Evolutionary conservation across 2,329 filamentous ascomycete genomes (phyloP).

Genomic region (Fusarium globosum): DNA sequence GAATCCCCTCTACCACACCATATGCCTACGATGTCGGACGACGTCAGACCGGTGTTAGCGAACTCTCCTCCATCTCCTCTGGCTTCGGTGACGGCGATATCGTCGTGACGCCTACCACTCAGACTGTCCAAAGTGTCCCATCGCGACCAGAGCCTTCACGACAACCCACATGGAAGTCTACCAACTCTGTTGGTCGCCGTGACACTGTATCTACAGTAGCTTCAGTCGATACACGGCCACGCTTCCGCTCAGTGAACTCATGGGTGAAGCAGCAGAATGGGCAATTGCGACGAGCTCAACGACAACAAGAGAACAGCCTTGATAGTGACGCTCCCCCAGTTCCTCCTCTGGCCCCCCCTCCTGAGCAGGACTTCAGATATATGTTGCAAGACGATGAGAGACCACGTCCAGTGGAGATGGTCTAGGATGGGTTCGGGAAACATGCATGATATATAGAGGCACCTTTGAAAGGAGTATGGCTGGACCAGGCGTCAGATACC

Average conservation of each 20-base stretch:
- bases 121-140: constrained; percentile 30
- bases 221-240: constrained; percentile 64
- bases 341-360: constrained; percentile 53
- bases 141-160: constrained; percentile 26
- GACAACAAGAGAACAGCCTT: constrained; percentile 44
- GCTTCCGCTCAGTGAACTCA: constrained; percentile 68
- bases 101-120: constrained; percentile 54
- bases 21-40: constrained; percentile 30
- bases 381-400: constrained; percentile 64
- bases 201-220: constrained; percentile 65
- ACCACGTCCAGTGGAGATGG: constrained; percentile 55
- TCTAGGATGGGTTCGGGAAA: constrained; percentile 8
- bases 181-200: constrained; percentile 46
- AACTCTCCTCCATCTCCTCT: constrained; percentile 70
- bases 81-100: constrained; percentile 73
- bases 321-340: constrained; percentile 53
- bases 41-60: constrained; percentile 56
- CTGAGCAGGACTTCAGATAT: constrained; percentile 60
- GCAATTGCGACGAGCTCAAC: constrained; percentile 61
- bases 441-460: constrained; percentile 4
- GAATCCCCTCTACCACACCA: constrained; percentile 31
- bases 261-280: constrained; percentile 75
- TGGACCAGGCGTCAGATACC: constrained; percentile 10
- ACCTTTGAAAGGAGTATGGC: constrained; percentile 24
- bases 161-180: constrained; percentile 31